Evolutionary conservation across 257 asterid species (phyloP), one percentile per base, ranked within the genome.

Genomic region (Solanum chmielewskii): DNA sequence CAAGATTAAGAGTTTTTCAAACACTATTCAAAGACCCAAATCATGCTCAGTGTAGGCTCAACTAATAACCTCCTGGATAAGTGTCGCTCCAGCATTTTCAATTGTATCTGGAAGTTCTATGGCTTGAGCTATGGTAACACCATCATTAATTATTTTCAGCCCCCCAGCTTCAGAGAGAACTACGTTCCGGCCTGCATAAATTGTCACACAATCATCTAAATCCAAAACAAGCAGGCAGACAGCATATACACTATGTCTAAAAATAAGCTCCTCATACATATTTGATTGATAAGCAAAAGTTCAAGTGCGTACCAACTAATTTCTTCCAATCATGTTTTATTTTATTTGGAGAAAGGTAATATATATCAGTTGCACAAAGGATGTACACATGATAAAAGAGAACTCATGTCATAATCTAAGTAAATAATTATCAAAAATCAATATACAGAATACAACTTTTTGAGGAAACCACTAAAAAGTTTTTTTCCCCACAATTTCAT

Each of bases 61-160:
- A 73, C 33, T 12, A 41, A 71, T 47, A 23, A 97, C 99, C 99
- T 96, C 99, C 86, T 93, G 96, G 86, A 97, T 86, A 68, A 97
- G 92, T 93, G 91, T 87, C 12, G 88, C 99, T 88, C 99, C 99
- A 18, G 92, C 94, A 90, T 96, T 97, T 88, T 97, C 99, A 89
- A 96, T 91, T 71, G 99, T 81, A 92, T 97, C 99, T 15, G 97
- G 78, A 75, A 97, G 98, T 92, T 97, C 99, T 80, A 97, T 96
- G n/a, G 99, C 94, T 76, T 91, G 93, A 62, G 98, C 98, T 88
- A 97, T 96, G 23, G 98, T 94, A 85, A 96, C 99, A 78, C 99
- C 99, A 85, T 97, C 99, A 60, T 96, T 96, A 88, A 97, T 91
- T 91, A 95, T 95, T 93, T 93, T 96, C 42, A 96, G 91, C 16